These are phyloP conservation scores for Capillidium rhysosporum DNA, from an alignment of 371 early-diverging fungal species.

Conservation along the genomic window DNA sequence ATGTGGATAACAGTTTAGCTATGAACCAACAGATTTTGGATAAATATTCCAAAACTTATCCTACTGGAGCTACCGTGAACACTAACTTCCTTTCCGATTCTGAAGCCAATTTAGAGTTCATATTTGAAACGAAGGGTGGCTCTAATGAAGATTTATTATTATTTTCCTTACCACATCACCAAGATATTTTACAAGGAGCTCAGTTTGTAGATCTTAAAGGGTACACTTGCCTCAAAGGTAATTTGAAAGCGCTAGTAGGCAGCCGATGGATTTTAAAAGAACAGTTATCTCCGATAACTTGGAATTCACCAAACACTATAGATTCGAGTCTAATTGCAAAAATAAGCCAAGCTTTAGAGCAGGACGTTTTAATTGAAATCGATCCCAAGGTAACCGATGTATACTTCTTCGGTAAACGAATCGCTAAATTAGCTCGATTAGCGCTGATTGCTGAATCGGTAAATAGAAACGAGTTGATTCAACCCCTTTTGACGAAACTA, in stretches of 20 bases:
- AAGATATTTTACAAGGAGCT: conserved; percentile 13
- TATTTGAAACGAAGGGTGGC: conserved; percentile 1
- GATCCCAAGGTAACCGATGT: conserved; percentile 20
- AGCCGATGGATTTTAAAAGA: conserved; percentile 31
- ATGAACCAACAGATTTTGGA: too few relatives aligned
- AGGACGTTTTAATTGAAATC: conserved; percentile 23
- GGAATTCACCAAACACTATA: conserved; percentile 16
- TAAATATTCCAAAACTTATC: conserved; percentile 12
- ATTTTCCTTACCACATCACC: conserved; percentile 34
- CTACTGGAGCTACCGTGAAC: conserved; percentile 10
- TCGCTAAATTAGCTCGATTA: conserved; percentile 41
- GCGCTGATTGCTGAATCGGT: conserved; percentile 30
- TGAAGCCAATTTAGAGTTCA: background rate
- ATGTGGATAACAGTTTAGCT: background rate
- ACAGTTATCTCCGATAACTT: conserved; percentile 11
- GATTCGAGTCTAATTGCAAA: conserved; percentile 16
- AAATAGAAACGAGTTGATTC: conserved; percentile 18
- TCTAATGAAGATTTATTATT: conserved; percentile 12
- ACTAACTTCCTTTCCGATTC: conserved; percentile 5
- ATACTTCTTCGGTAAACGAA: conserved; percentile 54
- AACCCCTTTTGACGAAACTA: conserved; percentile 17
- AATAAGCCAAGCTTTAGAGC: conserved; percentile 14
- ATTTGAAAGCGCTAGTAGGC: conserved; percentile 35
- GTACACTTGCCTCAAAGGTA: conserved; percentile 22
- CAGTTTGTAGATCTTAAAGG: background rate